Conservation (phyloP, 306 rosid species). For the Gastrolobium bilobum region DNA sequence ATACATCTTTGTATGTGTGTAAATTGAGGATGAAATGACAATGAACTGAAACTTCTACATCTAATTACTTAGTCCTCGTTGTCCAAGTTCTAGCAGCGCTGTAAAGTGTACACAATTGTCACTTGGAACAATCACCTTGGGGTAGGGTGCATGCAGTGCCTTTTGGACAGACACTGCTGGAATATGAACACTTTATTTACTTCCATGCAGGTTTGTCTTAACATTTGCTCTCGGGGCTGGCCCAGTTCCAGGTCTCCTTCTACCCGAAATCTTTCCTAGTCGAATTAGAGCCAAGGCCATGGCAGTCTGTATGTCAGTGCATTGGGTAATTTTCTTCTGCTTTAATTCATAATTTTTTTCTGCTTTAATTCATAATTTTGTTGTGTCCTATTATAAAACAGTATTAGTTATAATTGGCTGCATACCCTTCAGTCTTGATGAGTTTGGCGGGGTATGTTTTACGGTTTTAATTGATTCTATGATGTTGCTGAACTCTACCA, state of each 20-base stretch:
- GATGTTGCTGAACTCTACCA: conserved; percentile 17
- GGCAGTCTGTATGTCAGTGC: conserved; percentile 97
- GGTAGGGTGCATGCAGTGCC: conserved; percentile 11
- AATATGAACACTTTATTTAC: conserved; percentile 33
- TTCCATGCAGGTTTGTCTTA: conserved; percentile 82
- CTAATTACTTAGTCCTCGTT: conserved; percentile 1
- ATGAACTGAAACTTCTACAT: conserved; percentile 3
- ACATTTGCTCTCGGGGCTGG: conserved; percentile 98
- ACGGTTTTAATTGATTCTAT: conserved; percentile 22
- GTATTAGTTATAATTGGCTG: conserved; percentile 10
- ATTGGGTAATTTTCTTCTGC: conserved; percentile 78
- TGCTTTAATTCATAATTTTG: background rate
- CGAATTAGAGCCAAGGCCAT: conserved; percentile 95
- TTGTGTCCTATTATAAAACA: conserved; percentile 10
- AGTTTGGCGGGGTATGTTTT: background rate
- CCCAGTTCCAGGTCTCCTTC: conserved; percentile 96
- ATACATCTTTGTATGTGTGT: background rate
- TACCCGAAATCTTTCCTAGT: conserved; percentile 91
- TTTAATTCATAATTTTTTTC: conserved; percentile 15
- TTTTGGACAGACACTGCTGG: conserved; percentile 30
- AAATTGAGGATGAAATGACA: background rate
- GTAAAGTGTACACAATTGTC: conserved; percentile 6
- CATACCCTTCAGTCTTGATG: conserved; percentile 2
- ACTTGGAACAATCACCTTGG: conserved; percentile 20
- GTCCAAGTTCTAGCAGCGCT: conserved; percentile 20